Base-by-base conservation (phyloP, 352 stramenopile species). In the Pythium sukuiense region DNA sequence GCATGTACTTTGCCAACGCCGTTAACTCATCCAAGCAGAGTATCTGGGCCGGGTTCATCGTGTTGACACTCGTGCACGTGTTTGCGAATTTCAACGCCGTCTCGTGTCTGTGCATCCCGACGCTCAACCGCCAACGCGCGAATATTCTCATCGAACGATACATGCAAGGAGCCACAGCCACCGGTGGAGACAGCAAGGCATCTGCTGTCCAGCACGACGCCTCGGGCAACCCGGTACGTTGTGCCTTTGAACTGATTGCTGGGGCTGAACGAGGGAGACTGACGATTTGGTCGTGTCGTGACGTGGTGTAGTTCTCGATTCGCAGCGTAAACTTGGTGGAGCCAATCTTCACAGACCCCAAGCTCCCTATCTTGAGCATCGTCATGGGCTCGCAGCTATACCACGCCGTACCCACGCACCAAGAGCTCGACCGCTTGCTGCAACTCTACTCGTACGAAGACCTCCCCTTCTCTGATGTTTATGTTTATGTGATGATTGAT, bases 71-170 rank as follows among this genome's bases (percentile, higher is more conserved):
- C 13, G 63, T 98, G 18, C 96, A 99, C 78, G 89, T 99, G 27
- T 95, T 89, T 70, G 92, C 93, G 35, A 99, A 99, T 71, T 98
- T 97, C 79, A 76, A 94, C 48, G 82, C 80, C 30, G 92, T 98
- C n/a, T 86, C 83, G 62, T 79, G 84, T 14, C 77, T 98, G 26
- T 89, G 83, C 57, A 88, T 99, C 33, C 76, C 78, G 48, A 97
- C 91, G 13, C 73, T 99, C 39, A 99, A 99, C 59, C 71, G 71
- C 41, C 73, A 77, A 39, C 81, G 84, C 18, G 82, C 77, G 0
- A 45, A 78, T 16, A 72, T 93, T n/a, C 61, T 89, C 7, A 81
- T 91, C 26, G 71, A 85, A 41, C 70, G 75, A 0, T 93, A 86
- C 65, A 62, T 86, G 14, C 16, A 63, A n/a, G 41, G 41, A 33